phyloP scores from a whole-genome alignment of 2,329 filamentous ascomycete species.

The Fusarium acutatum region DNA sequence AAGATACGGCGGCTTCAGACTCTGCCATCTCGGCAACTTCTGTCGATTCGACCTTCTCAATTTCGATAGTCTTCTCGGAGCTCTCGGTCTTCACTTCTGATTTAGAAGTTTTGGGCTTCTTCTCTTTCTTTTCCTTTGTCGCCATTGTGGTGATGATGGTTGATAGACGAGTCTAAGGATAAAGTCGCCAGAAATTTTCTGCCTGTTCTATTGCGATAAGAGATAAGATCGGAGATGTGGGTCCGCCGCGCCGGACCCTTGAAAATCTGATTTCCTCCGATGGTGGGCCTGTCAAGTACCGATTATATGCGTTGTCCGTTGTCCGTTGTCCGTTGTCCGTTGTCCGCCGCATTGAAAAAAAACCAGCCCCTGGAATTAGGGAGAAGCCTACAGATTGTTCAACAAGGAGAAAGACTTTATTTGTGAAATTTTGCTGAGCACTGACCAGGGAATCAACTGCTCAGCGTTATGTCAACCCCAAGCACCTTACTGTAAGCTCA shows the following conservation, averaged over 20 bases:
- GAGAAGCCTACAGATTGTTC: background rate
- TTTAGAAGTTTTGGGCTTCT: constrained; percentile 30
- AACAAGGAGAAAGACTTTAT: background rate
- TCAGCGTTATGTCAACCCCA: background rate
- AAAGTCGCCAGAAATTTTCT: constrained; percentile 25
- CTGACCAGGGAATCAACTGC: background rate
- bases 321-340: background rate
- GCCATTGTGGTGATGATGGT: constrained; percentile 35
- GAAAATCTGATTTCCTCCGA: constrained; percentile 4
- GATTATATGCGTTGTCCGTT: constrained; percentile 7
- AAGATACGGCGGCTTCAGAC: constrained; percentile 22
- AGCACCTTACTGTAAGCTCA: background rate
- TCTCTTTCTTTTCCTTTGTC: constrained; percentile 41
- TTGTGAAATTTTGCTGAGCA: background rate
- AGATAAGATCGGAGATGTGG: constrained; percentile 38
- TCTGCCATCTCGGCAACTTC: constrained; percentile 22
- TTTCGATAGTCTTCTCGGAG: constrained; percentile 8
- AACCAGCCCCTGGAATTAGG: constrained; percentile 11
- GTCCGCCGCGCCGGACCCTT: constrained; percentile 14
- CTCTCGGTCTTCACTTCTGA: constrained; percentile 24
- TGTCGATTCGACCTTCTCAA: constrained; percentile 21
- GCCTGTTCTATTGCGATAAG: constrained; percentile 34
- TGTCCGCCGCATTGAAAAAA: background rate
- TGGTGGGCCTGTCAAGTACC: constrained; percentile 14
- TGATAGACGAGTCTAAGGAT: background rate